Evolutionary conservation across 2,329 filamentous ascomycete species (phyloP).

Genomic region (Truncatella angustata): DNA sequence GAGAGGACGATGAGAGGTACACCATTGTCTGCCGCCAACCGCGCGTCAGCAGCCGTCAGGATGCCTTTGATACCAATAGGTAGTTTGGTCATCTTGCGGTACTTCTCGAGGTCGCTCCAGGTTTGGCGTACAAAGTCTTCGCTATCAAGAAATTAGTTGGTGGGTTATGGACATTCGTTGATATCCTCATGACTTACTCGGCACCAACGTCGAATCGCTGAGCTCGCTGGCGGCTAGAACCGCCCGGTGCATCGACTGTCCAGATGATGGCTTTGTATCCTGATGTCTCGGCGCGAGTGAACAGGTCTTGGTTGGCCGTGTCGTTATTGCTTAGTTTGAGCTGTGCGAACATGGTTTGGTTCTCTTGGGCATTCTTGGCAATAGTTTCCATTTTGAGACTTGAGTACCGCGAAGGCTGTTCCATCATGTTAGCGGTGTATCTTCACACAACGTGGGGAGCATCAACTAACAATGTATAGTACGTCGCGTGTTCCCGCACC

Average conservation of each 20-base stretch:
- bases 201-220: conserved; percentile 11
- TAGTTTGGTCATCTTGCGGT: conserved; percentile 20
- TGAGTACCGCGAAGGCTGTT: conserved; percentile 32
- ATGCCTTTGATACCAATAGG: conserved; percentile 33
- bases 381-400: conserved; percentile 35
- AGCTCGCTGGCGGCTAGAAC: conserved; percentile 14
- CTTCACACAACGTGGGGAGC: too few species aligned
- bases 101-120: conserved; percentile 27
- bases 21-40: conserved; percentile 23
- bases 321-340: conserved; percentile 25
- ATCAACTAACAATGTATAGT: conserved; percentile 42
- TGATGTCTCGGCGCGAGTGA: conserved; percentile 13
- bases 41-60: conserved; percentile 31
- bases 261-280: conserved; percentile 18
- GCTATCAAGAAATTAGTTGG: too few species aligned
- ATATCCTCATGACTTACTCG: neutral
- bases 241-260: conserved; percentile 18
- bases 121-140: conserved; percentile 1
- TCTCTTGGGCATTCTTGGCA: conserved; percentile 30
- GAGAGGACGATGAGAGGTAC: conserved; percentile 30
- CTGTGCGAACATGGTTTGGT: conserved; percentile 18
- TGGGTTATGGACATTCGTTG: neutral
- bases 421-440: too few species aligned
- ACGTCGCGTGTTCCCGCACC: conserved; percentile 46
- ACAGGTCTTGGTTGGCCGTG: conserved; percentile 10